Evolutionary conservation across 805 yeast species (phyloP).

Genomic region (Kluyveromyces lactis): DNA sequence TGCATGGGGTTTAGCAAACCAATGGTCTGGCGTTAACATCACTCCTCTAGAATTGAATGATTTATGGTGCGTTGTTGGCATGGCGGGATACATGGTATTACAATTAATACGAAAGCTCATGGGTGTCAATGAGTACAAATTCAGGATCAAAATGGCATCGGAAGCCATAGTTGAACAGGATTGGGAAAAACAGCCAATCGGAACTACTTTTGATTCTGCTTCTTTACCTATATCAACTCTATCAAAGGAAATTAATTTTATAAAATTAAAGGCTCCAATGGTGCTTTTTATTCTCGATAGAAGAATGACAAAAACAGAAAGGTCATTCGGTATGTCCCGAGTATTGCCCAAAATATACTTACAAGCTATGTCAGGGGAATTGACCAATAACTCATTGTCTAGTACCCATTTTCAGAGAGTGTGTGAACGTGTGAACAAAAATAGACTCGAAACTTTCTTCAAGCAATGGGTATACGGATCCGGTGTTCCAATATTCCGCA

Average conservation of each 20-base stretch:
- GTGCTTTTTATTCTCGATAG: conserved; percentile 78
- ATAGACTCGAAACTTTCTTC: conserved; percentile 72
- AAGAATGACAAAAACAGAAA: conserved; percentile 93
- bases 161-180: conserved; percentile 68
- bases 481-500: conserved; percentile 82
- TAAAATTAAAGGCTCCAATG: conserved; percentile 75
- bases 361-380: conserved; percentile 93
- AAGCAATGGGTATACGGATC: conserved; percentile 88
- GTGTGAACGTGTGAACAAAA: conserved; percentile 92
- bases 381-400: conserved; percentile 67
- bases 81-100: conserved; percentile 73
- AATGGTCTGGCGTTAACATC: conserved; percentile 91
- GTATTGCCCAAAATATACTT: conserved; percentile 85
- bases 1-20: conserved; percentile 67
- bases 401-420: conserved; percentile 82
- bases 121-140: conserved; percentile 80
- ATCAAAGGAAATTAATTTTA: conserved; percentile 50
- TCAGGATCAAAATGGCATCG: conserved; percentile 52
- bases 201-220: conserved; percentile 40
- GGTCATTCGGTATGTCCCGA: conserved; percentile 84
- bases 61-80: conserved; percentile 83
- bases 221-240: conserved; percentile 26
- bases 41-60: conserved; percentile 74
- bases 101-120: conserved; percentile 61
- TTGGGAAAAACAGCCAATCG: conserved; percentile 74